Evolutionary conservation across 1,139 yeast genomes (phyloP).

Genomic region (Pichia terricola): DNA sequence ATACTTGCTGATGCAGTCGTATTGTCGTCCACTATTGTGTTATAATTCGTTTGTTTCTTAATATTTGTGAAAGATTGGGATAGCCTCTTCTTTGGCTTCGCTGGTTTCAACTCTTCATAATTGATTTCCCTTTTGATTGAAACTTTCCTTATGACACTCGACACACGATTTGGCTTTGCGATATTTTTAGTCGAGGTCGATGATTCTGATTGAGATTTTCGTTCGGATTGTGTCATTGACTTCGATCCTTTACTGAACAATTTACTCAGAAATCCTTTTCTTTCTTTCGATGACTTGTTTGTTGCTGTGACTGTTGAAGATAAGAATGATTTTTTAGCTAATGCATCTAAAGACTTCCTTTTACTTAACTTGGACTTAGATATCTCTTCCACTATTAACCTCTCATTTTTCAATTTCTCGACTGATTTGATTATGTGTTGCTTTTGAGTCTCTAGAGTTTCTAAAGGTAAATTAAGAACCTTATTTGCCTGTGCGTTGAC

Average conservation of each 20-base stretch:
- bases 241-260: not conserved
- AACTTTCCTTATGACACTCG: not conserved
- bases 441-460: not conserved
- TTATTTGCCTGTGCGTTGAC: constrained; percentile 6
- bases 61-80: not conserved
- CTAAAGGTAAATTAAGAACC: constrained; percentile 1
- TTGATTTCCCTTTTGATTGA: not conserved
- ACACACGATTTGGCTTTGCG: not conserved
- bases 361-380: not conserved
- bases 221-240: not conserved
- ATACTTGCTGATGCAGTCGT: constrained; percentile 16
- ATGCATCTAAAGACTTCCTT: constrained; percentile 6
- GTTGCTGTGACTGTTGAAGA: not conserved
- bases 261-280: constrained; percentile 1
- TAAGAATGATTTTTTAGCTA: not conserved
- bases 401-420: constrained; percentile 2
- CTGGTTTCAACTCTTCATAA: constrained; percentile 3
- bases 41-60: not conserved
- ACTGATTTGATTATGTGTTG: not conserved
- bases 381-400: constrained; percentile 2
- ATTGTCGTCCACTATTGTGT: not conserved
- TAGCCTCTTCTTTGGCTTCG: constrained; percentile 3
- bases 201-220: not conserved
- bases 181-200: not conserved
- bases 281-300: not conserved